Conservation (phyloP, 2,329 filamentous ascomycete species). For the Coleophoma eucalyptorum region DNA sequence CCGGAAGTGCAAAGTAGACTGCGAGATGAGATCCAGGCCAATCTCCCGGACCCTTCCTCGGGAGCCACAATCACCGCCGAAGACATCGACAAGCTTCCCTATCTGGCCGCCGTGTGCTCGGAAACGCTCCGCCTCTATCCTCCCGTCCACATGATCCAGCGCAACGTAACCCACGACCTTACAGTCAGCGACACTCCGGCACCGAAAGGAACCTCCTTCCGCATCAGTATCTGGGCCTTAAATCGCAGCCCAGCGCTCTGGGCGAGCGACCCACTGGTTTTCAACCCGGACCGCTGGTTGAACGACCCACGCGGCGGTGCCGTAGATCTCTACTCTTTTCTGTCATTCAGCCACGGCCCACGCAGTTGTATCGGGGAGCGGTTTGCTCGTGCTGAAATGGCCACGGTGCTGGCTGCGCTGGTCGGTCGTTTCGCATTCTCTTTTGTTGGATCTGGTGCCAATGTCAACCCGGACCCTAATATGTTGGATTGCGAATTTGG, state of each 20-base stretch:
- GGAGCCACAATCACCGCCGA: constrained; percentile 41
- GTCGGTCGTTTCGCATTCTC: neutral
- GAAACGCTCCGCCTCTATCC: constrained; percentile 69
- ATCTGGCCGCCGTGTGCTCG: constrained; percentile 72
- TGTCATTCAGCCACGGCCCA: neutral
- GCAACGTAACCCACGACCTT: neutral
- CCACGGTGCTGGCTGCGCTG: neutral
- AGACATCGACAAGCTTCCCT: constrained; percentile 70
- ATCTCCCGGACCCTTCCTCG: constrained; percentile 46
- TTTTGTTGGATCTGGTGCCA: neutral
- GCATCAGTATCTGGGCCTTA: neutral
- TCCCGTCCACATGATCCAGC: constrained; percentile 32
- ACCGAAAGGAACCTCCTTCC: neutral
- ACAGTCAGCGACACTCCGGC: neutral
- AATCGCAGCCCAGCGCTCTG: neutral
- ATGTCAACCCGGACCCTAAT: no score
- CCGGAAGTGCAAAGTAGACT: constrained; percentile 63
- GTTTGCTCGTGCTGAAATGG: neutral
- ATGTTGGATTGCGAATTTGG: no score
- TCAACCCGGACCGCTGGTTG: neutral
- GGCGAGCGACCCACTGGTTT: neutral
- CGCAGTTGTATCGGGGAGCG: neutral
- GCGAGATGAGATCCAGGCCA: constrained; percentile 61
- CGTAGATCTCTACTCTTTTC: neutral
- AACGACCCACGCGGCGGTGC: neutral